These are phyloP conservation scores for Parafenestella ontariensis DNA, from an alignment of 2,329 filamentous ascomycete species.

Conservation along the genomic window DNA sequence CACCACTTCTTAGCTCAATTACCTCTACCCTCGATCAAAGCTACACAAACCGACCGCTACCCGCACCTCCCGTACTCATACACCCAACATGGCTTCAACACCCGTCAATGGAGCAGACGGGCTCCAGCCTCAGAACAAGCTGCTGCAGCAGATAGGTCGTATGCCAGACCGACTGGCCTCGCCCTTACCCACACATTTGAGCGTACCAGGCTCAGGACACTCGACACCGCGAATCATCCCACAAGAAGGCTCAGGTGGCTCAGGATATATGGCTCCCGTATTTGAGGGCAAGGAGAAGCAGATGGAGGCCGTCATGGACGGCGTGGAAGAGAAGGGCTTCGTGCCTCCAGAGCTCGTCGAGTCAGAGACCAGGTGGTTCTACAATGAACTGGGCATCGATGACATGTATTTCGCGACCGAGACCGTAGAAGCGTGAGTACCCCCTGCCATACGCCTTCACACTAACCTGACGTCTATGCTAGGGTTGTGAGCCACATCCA, in stretches of 20 bases:
- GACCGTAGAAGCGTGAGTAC: constrained; percentile 69
- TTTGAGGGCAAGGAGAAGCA: constrained; percentile 93
- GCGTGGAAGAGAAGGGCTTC: constrained; percentile 80
- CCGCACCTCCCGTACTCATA: not conserved
- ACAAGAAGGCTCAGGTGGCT: constrained; percentile 76
- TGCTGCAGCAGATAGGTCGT: constrained; percentile 62
- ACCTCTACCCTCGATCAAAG: not conserved
- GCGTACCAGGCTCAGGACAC: constrained; percentile 65
- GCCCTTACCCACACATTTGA: constrained; percentile 86
- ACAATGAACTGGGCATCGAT: constrained; percentile 95
- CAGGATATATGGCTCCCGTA: constrained; percentile 92
- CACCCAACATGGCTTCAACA: constrained; percentile 41
- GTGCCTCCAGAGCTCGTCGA: constrained; percentile 85
- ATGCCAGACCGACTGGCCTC: constrained; percentile 73
- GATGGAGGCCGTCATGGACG: constrained; percentile 83
- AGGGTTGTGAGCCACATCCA: constrained; percentile 90
- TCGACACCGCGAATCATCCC: constrained; percentile 74
- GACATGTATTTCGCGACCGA: constrained; percentile 98
- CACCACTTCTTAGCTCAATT: constrained; percentile 9
- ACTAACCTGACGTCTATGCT: constrained; percentile 18
- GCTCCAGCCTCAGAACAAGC: constrained; percentile 58
- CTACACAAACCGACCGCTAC: constrained; percentile 8
- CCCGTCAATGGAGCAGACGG: constrained; percentile 37
- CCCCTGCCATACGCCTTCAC: not conserved
- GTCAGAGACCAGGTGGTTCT: constrained; percentile 93